Conservation (phyloP, 768 basidiomycete genomes). For the Rhizopogon rudus region DNA sequence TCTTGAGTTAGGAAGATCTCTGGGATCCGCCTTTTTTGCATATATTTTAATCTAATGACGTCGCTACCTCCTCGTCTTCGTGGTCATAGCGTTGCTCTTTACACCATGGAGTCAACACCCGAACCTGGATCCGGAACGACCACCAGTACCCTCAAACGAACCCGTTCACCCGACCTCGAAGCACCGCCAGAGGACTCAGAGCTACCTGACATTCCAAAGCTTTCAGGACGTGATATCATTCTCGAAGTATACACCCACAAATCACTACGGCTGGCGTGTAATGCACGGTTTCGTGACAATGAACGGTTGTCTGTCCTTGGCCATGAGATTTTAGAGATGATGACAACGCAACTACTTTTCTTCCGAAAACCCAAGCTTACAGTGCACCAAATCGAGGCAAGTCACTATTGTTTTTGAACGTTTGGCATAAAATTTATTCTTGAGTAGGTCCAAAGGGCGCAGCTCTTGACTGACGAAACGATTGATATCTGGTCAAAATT, state of each 20-base stretch:
- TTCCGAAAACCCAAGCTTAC: conserved; percentile 45
- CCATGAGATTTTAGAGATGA: conserved; percentile 39
- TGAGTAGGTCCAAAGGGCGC: conserved; percentile 19
- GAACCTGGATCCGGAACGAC: conserved; percentile 20
- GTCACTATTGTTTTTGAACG: conserved; percentile 17
- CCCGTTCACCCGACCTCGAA: conserved; percentile 22
- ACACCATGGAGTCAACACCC: conserved; percentile 27
- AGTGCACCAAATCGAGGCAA: conserved; percentile 46
- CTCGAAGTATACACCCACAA: conserved; percentile 69
- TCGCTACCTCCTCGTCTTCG: conserved; percentile 32
- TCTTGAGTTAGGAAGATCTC: conserved; percentile 1
- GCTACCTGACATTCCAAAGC: conserved; percentile 43
- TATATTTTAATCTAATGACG: conserved; percentile 17
- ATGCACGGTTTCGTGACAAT: conserved; percentile 46
- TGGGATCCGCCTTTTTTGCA: neutral
- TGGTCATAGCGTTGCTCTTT: conserved; percentile 28
- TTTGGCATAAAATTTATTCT: conserved; percentile 1
- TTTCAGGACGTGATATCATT: conserved; percentile 43
- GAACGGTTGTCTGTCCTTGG: conserved; percentile 54
- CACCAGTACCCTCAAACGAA: conserved; percentile 31
- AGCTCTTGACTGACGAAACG: conserved; percentile 26
- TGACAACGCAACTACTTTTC: conserved; percentile 44
- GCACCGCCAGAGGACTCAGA: conserved; percentile 16
- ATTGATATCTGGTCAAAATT: conserved; percentile 33
- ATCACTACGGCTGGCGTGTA: conserved; percentile 46